phyloP scores from a whole-genome alignment of 768 basidiomycete species.

The Boletellus ananiceps region DNA sequence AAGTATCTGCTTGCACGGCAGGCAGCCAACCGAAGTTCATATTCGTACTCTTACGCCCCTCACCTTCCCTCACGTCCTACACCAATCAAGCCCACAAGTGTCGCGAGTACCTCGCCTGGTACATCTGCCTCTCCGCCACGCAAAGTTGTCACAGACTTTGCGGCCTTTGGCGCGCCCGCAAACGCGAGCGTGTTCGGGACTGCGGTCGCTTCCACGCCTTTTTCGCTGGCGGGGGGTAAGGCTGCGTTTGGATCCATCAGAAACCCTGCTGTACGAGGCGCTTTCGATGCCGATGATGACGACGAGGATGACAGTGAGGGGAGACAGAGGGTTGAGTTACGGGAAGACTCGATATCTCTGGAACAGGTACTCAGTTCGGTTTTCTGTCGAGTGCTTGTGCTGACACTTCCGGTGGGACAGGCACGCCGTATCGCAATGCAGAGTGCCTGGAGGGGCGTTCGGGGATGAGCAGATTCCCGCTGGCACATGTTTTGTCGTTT shows the following conservation, averaged over 20 bases:
- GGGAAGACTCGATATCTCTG: constrained; percentile 82
- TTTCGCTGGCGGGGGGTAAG: constrained; percentile 73
- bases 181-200: constrained; percentile 80
- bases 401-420: constrained; percentile 33
- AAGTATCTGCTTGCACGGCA: constrained; percentile 83
- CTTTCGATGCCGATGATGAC: constrained; percentile 63
- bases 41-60: constrained; percentile 52
- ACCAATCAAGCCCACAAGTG: constrained; percentile 34
- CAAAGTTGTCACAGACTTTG: constrained; percentile 86
- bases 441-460: constrained; percentile 78
- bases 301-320: constrained; percentile 60
- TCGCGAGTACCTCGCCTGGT: constrained; percentile 19
- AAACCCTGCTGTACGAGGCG: constrained; percentile 30
- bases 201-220: constrained; percentile 74
- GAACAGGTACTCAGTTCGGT: constrained; percentile 65
- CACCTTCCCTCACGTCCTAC: constrained; percentile 42
- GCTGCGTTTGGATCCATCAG: constrained; percentile 83
- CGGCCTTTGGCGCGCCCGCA: constrained; percentile 74
- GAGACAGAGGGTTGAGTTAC: constrained; percentile 69
- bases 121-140: constrained; percentile 65
- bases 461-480: constrained; percentile 38
- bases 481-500: constrained; percentile 1
- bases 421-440: constrained; percentile 85
- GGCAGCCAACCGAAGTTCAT: constrained; percentile 46
- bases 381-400: neutral